Conservation (phyloP, 257 asterid genomes). For the Craterostigma plantagineum region DNA sequence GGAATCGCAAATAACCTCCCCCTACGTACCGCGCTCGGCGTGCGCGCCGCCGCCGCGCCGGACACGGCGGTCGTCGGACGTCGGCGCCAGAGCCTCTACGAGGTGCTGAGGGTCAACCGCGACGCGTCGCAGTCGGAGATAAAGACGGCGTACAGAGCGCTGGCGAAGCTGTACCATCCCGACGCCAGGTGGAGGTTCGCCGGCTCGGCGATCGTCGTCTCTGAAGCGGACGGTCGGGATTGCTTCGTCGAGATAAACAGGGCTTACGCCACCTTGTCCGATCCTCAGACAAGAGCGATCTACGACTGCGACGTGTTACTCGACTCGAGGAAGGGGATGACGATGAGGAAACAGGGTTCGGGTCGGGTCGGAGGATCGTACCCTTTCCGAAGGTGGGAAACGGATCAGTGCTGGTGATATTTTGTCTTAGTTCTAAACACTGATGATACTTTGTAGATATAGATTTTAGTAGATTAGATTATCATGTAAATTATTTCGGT, state of each 20-base stretch:
- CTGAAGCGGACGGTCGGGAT: constrained; percentile 30
- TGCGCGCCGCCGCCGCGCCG: constrained; percentile 5
- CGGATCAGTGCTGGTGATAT: constrained; percentile 34
- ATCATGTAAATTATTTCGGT: too few species aligned
- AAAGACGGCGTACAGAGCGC: constrained; percentile 59
- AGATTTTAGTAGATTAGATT: too few species aligned
- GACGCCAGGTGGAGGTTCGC: constrained; percentile 30
- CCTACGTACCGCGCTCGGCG: too few species aligned
- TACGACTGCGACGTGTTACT: constrained; percentile 31
- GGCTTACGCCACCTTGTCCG: constrained; percentile 64
- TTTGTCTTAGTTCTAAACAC: too few species aligned
- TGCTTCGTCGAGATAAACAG: constrained; percentile 37
- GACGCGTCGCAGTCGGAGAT: constrained; percentile 51
- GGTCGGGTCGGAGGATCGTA: constrained; percentile 1
- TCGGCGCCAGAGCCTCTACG: constrained; percentile 21
- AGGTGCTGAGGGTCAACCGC: constrained; percentile 36
- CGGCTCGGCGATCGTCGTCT: constrained; percentile 14
- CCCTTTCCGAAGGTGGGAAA: constrained; percentile 61
- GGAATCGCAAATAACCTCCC: too few species aligned
- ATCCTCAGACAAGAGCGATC: constrained; percentile 49
- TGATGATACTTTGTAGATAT: too few species aligned
- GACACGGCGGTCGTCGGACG: constrained; percentile 7
- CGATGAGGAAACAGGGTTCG: neutral
- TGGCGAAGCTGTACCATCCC: constrained; percentile 76
- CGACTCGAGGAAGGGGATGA: constrained; percentile 5